phyloP scores from a whole-genome alignment of 1,284 basidiomycete species.

The Tilletia indica region DNA sequence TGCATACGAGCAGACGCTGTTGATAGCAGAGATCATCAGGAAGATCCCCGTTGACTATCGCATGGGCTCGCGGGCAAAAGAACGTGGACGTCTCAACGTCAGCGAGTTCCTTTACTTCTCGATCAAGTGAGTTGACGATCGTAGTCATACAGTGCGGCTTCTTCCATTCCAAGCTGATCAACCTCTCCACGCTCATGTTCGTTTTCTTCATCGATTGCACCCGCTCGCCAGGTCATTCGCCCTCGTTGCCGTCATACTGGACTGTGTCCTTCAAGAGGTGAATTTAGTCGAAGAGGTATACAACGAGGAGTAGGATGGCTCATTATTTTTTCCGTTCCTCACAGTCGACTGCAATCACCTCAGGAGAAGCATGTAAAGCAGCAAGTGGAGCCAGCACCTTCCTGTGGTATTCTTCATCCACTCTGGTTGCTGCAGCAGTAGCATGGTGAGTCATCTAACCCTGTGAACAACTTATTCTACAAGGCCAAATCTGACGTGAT shows the following conservation, averaged over 20 bases:
- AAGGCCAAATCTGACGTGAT: background rate
- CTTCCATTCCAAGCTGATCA: background rate
- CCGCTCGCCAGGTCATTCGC: background rate
- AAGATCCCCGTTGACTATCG: slow-evolving; percentile 1
- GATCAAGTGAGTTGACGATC: slow-evolving; percentile 1
- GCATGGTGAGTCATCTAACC: background rate
- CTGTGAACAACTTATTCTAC: background rate
- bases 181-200: background rate
- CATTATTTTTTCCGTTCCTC: background rate
- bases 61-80: background rate
- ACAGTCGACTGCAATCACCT: background rate
- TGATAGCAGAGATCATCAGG: background rate
- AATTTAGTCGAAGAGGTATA: background rate
- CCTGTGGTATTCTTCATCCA: background rate
- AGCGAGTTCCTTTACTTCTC: slow-evolving; percentile 7
- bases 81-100: background rate
- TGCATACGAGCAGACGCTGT: background rate
- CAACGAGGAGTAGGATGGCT: background rate
- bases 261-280: slow-evolving; percentile 3
- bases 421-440: background rate
- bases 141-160: background rate
- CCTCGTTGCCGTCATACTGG: background rate
- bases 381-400: background rate
- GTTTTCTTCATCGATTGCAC: no score
- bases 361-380: background rate